Evolutionary conservation across 345 rosid species (phyloP).

Genomic region (Citrus sp.): DNA sequence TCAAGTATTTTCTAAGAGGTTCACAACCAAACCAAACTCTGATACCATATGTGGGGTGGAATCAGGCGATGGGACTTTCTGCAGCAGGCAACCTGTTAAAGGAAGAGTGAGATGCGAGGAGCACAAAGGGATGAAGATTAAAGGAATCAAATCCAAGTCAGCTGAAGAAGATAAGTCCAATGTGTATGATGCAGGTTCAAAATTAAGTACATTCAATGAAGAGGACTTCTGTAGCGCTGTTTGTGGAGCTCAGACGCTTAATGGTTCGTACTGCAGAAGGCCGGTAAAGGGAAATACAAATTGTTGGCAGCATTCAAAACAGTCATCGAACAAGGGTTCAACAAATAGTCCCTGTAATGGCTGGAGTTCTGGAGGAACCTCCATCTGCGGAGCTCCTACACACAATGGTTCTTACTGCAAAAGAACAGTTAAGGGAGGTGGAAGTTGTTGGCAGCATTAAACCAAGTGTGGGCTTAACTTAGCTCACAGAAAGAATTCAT

Average conservation of each 20-base stretch:
- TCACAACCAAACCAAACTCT: neutral
- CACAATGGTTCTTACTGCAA: slow-evolving; percentile 44
- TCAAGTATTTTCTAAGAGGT: neutral
- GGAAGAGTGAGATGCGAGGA: slow-evolving; percentile 67
- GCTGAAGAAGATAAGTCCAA: neutral
- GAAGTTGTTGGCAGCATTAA: slow-evolving; percentile 64
- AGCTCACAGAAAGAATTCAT: slow-evolving; percentile 15
- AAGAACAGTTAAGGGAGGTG: slow-evolving; percentile 38
- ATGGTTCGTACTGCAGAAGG: slow-evolving; percentile 9
- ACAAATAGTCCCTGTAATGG: neutral
- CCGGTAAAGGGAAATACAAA: neutral
- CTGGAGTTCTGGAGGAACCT: neutral
- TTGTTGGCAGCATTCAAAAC: slow-evolving; percentile 7
- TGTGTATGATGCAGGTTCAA: neutral
- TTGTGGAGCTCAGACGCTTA: neutral
- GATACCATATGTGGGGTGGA: slow-evolving; percentile 46
- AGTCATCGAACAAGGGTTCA: neutral
- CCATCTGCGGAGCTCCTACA: slow-evolving; percentile 47
- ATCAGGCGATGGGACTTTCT: slow-evolving; percentile 43
- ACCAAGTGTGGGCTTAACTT: slow-evolving; percentile 34
- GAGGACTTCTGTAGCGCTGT: neutral
- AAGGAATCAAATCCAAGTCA: slow-evolving; percentile 24
- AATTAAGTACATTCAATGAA: neutral
- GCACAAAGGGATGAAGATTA: slow-evolving; percentile 64
- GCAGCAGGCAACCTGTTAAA: slow-evolving; percentile 35